These are phyloP conservation scores for Sesbania bispinosa DNA, from an alignment of 306 rosid genomes.

Conservation along the genomic window DNA sequence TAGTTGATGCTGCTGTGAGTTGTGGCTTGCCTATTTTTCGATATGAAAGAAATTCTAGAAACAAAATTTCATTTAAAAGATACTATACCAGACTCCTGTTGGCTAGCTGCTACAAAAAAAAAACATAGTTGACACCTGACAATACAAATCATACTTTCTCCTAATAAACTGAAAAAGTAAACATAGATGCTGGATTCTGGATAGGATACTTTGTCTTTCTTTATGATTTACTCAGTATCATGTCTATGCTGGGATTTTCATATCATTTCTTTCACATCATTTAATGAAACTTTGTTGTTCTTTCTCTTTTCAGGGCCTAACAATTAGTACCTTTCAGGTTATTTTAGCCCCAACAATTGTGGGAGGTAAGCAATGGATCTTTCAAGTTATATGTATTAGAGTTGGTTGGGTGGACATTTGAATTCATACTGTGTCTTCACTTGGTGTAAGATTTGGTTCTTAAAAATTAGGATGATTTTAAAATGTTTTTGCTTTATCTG, in stretches of 20 bases:
- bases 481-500: constrained; percentile 31
- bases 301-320: constrained; percentile 62
- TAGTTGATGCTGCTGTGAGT: constrained; percentile 95
- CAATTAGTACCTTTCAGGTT: constrained; percentile 94
- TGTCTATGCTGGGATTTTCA: neutral
- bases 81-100: neutral
- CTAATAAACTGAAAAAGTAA: neutral
- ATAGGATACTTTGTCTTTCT: neutral
- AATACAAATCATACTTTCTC: neutral
- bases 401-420: constrained; percentile 11
- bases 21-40: constrained; percentile 1
- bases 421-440: neutral
- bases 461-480: constrained; percentile 4
- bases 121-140: neutral
- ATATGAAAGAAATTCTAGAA: constrained; percentile 5
- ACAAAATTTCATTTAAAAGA: neutral
- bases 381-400: neutral
- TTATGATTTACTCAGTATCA: neutral
- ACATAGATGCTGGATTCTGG: neutral
- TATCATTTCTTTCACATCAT: neutral
- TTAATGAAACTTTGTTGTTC: neutral
- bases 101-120: constrained; percentile 11
- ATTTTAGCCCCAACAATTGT: constrained; percentile 81
- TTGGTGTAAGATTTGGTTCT: constrained; percentile 18
- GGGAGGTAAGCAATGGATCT: constrained; percentile 71